phyloP scores from a whole-genome alignment of 345 rosid species.

The Balakata baccata region DNA sequence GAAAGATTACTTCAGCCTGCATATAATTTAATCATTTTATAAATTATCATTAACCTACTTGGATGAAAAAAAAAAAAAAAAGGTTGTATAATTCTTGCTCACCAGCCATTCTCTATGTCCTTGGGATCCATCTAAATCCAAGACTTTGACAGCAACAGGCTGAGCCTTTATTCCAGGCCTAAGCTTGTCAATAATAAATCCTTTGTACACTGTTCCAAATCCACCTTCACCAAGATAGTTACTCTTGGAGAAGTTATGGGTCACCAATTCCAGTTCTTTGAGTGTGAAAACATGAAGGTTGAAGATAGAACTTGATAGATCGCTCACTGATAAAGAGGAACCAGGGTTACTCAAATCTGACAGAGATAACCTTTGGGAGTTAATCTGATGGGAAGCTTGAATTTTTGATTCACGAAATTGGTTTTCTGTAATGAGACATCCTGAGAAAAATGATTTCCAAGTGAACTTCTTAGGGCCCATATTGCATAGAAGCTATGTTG shows the following conservation, averaged over 20 bases:
- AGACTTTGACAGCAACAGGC: constrained; percentile 54
- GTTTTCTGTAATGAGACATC: constrained; percentile 25
- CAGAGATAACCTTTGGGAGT: constrained; percentile 40
- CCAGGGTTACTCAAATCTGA: constrained; percentile 46
- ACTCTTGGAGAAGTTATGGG: constrained; percentile 39
- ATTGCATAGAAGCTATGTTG: background rate
- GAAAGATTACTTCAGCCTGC: constrained; percentile 65
- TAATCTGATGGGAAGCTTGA: constrained; percentile 17
- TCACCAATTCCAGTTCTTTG: constrained; percentile 39
- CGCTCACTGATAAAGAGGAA: constrained; percentile 34
- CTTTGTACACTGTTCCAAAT: constrained; percentile 61
- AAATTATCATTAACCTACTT: background rate
- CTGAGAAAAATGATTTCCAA: constrained; percentile 26
- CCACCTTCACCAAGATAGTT: constrained; percentile 62
- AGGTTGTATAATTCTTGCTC: background rate
- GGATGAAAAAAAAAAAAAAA: too few species aligned
- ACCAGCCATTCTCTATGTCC: constrained; percentile 80
- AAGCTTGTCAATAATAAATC: constrained; percentile 43
- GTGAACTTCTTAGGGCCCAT: constrained; percentile 35
- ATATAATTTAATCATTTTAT: background rate
- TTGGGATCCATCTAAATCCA: constrained; percentile 57
- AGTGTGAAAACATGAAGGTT: constrained; percentile 51
- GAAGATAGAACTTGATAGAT: constrained; percentile 38
- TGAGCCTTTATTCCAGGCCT: constrained; percentile 52
- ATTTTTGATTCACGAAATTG: background rate